phyloP scores from a whole-genome alignment of 495 filamentous ascomycete genomes.

The Xylaria venustula region DNA sequence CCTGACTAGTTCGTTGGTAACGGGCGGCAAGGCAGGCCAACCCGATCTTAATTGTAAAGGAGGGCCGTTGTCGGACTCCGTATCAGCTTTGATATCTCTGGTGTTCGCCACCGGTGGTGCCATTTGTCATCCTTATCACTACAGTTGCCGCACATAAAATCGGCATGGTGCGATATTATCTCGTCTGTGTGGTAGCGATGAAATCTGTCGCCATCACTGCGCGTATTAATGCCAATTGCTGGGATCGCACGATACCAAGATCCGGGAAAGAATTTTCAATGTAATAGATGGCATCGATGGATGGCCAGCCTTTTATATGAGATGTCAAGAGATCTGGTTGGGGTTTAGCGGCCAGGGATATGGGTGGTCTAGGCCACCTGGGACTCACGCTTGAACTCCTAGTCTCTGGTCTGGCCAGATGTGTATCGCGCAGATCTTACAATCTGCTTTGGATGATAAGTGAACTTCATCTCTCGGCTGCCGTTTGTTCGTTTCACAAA shows the following conservation, averaged over 20 bases:
- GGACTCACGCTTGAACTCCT: neutral
- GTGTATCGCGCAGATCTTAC: neutral
- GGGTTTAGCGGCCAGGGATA: slow-evolving; percentile 4
- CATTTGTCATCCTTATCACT: neutral
- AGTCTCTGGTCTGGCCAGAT: neutral
- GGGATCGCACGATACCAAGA: slow-evolving; percentile 4
- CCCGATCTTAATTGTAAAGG: slow-evolving; percentile 2
- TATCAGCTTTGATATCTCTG: neutral
- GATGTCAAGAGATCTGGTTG: neutral
- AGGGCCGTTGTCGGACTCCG: slow-evolving; percentile 16
- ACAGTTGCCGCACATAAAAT: neutral
- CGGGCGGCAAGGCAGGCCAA: neutral
- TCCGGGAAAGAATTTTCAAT: neutral
- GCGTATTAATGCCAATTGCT: neutral
- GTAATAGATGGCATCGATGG: slow-evolving; percentile 2
- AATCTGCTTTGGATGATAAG: neutral
- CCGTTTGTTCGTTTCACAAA: neutral
- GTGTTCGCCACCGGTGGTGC: slow-evolving; percentile 1
- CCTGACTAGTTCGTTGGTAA: neutral
- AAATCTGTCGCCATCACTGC: neutral
- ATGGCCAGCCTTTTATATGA: slow-evolving; percentile 13
- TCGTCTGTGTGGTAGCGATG: neutral
- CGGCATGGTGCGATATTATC: neutral
- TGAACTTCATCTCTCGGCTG: neutral
- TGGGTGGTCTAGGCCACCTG: slow-evolving; percentile 6